Conservation (phyloP, 164 flowering plant species). For the Berberis thunbergii region DNA sequence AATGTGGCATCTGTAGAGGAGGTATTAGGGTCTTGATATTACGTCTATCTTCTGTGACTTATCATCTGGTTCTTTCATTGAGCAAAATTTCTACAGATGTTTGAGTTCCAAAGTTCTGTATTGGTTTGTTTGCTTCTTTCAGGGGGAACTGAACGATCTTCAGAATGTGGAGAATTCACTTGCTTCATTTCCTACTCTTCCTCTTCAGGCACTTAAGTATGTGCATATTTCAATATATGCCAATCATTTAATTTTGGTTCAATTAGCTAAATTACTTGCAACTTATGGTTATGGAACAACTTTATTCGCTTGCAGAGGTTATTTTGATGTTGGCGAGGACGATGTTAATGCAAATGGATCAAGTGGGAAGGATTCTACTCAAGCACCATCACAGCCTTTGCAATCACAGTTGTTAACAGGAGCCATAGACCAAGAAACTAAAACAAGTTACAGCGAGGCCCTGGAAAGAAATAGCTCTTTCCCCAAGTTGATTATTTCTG, state of each 20-base stretch:
- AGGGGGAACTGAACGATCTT: slow-evolving; percentile 55
- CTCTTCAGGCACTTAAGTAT: slow-evolving; percentile 93
- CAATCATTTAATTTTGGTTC: background rate
- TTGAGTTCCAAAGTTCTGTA: background rate
- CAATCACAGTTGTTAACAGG: slow-evolving; percentile 17
- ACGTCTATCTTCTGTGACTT: no score
- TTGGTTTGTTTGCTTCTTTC: slow-evolving; percentile 9
- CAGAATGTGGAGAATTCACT: slow-evolving; percentile 58
- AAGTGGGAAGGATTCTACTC: slow-evolving; percentile 23
- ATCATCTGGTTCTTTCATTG: no score
- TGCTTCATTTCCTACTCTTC: slow-evolving; percentile 78
- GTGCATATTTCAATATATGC: slow-evolving; percentile 7
- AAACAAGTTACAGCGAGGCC: slow-evolving; percentile 33
- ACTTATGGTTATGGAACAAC: background rate
- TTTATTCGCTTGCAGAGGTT: slow-evolving; percentile 42
- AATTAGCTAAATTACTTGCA: background rate
- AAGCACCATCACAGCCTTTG: slow-evolving; percentile 24
- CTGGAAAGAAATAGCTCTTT: slow-evolving; percentile 29
- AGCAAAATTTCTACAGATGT: background rate
- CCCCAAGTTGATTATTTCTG: slow-evolving; percentile 30
- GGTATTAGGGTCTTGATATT: slow-evolving; percentile 21
- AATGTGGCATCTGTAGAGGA: slow-evolving; percentile 18
- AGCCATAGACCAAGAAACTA: slow-evolving; percentile 27
- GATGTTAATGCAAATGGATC: slow-evolving; percentile 42
- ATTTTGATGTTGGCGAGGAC: slow-evolving; percentile 73